phyloP scores from a whole-genome alignment of 805 yeast species.

The Zygosaccharomyces gambellarensis region DNA sequence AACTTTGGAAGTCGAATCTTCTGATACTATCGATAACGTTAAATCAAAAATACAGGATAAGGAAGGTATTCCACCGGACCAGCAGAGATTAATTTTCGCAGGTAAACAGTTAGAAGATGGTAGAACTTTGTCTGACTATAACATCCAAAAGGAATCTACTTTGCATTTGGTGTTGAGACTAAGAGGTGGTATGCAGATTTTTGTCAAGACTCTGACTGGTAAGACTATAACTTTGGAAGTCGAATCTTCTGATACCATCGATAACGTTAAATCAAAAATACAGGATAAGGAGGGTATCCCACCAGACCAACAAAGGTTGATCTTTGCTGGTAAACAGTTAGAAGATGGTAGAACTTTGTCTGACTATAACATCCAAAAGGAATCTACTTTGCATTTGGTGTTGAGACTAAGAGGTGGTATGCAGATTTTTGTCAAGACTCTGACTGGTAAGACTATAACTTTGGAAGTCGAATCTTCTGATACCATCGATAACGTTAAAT shows the following conservation, averaged over 20 bases:
- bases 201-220: constrained; percentile 86
- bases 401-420: too few species aligned
- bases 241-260: constrained; percentile 92
- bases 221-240: constrained; percentile 82
- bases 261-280: constrained; percentile 90
- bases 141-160: constrained; percentile 66
- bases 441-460: too few species aligned
- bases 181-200: constrained; percentile 82
- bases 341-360: too few species aligned
- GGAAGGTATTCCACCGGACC: constrained; percentile 68
- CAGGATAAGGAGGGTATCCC: too few species aligned
- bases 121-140: constrained; percentile 63
- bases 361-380: too few species aligned
- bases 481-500: too few species aligned
- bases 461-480: too few species aligned
- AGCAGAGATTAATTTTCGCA: constrained; percentile 61
- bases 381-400: too few species aligned
- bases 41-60: constrained; percentile 69
- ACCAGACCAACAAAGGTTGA: too few species aligned
- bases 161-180: constrained; percentile 64
- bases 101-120: constrained; percentile 69
- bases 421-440: too few species aligned
- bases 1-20: constrained; percentile 88
- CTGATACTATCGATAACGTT: constrained; percentile 89
- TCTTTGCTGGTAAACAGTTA: too few species aligned